Evolutionary conservation across 2,329 filamentous ascomycete genomes (phyloP), one percentile per base, ranked within the genome.

Genomic region (Aspergillus transmontanensis): DNA sequence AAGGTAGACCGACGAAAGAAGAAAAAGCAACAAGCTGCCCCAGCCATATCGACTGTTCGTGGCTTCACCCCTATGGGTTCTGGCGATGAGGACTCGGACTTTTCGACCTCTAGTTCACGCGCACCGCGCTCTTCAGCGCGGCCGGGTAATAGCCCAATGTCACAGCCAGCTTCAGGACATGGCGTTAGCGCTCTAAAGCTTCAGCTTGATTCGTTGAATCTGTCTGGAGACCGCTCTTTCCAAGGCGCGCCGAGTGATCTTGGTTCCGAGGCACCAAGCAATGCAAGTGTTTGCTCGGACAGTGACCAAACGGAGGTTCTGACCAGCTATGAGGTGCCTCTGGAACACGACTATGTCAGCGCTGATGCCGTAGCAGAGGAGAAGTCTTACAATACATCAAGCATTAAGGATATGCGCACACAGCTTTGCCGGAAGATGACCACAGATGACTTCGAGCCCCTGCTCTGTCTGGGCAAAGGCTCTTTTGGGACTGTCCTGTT

Each of bases 401-500:
- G 88, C 69, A 85, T 86, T 30, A 84, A 85, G 19, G 77, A 87
- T 60, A 78, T 85, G 69, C 83, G 72, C 75, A 83, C 79, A 66
- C 76, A 83, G 41, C 70, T 86, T 50, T 81, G 82, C 65, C 88
- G 91, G 67, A 98, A 99, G 82, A 97, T 98, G 90, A 90, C 90
- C 10, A 89, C 93, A 2, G 87, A 89, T 12, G 95, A 99, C 76
- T 99, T 99, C 75, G 90, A 96, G 72, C 88, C 91, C 12, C 82
- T 99, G 57, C 91, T 92, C 57, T 98, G 94, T 77, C 89, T 99
- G 26, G 96, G 96, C 61, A 98, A 98, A 76, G 95, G 95, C 56
- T 93, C 95, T 16, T 99, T 95, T 75, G 95, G 95, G 41, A 99
- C 94, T 0, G 96, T 99, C 12, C 82, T 97, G 53, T 85, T 99